Conservation (phyloP, 2,329 filamentous ascomycete genomes). For the Xylariaceae sp. region DNA sequence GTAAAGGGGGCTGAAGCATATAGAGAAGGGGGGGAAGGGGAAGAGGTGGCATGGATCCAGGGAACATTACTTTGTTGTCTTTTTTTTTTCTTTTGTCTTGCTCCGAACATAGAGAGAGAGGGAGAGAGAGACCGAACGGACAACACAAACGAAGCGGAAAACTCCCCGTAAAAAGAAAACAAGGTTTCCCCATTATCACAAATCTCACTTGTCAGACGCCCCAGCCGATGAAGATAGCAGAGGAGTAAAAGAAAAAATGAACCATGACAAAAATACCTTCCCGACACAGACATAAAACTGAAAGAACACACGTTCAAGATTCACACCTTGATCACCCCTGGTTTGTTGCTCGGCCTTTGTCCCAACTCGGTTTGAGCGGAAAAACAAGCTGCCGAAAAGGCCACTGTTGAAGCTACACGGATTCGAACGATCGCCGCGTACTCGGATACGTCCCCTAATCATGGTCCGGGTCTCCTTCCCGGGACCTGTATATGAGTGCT, state of each 20-base stretch:
- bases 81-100: background rate
- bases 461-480: background rate
- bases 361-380: background rate
- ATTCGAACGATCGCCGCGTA: background rate
- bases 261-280: constrained; percentile 7
- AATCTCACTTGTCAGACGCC: constrained; percentile 12
- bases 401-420: background rate
- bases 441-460: background rate
- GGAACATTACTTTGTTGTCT: background rate
- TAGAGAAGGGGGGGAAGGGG: background rate
- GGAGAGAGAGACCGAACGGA: no score
- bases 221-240: constrained; percentile 16
- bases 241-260: background rate
- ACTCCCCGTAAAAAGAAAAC: constrained; percentile 6
- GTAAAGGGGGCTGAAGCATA: background rate
- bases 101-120: constrained; percentile 1
- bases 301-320: background rate
- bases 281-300: constrained; percentile 8
- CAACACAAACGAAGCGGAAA: constrained; percentile 15
- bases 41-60: no score
- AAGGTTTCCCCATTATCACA: constrained; percentile 10
- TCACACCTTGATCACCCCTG: background rate
- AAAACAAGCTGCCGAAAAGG: background rate
- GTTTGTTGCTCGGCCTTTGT: background rate
- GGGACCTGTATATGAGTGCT: constrained; percentile 7